phyloP scores from a whole-genome alignment of 495 filamentous ascomycete species.

The Parathielavia hyrcaniae region DNA sequence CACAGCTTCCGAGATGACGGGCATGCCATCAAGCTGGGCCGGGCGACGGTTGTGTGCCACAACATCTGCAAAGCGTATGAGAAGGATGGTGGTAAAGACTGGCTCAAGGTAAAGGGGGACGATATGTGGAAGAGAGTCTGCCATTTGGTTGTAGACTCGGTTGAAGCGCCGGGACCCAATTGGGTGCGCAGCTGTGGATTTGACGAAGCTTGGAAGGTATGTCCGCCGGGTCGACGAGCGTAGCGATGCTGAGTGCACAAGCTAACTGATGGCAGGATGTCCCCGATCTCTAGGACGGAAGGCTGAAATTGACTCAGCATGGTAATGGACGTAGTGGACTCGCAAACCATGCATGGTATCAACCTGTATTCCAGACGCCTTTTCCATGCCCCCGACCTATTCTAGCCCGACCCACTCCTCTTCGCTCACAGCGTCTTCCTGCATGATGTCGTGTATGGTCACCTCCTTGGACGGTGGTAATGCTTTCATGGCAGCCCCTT shows the following conservation, averaged over 20 bases:
- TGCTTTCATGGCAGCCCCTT: conserved; percentile 19
- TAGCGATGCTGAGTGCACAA: not conserved
- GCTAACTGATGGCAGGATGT: conserved; percentile 15
- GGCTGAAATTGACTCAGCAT: conserved; percentile 1
- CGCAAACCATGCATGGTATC: not conserved
- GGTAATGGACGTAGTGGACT: not conserved
- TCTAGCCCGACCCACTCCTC: conserved; percentile 53
- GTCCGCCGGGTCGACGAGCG: not conserved
- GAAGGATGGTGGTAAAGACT: conserved; percentile 38
- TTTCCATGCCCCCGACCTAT: conserved; percentile 25
- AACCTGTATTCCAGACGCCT: conserved; percentile 15
- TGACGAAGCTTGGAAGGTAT: conserved; percentile 51
- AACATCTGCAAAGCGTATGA: conserved; percentile 29
- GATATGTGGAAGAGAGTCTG: conserved; percentile 66
- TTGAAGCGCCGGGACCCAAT: conserved; percentile 37
- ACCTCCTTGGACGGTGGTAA: conserved; percentile 27
- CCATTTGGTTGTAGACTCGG: conserved; percentile 56
- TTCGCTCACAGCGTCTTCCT: conserved; percentile 35
- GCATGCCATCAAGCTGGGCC: conserved; percentile 64
- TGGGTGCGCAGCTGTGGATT: conserved; percentile 56
- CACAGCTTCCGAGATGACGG: conserved; percentile 63
- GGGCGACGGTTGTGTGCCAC: conserved; percentile 52
- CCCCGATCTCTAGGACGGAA: conserved; percentile 6
- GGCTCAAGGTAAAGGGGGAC: conserved; percentile 51
- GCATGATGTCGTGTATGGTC: conserved; percentile 32